Evolutionary conservation across 2,329 filamentous ascomycete species (phyloP), one percentile per base, ranked within the genome.

Genomic region (Teratosphaeria pseudoeucalypti): DNA sequence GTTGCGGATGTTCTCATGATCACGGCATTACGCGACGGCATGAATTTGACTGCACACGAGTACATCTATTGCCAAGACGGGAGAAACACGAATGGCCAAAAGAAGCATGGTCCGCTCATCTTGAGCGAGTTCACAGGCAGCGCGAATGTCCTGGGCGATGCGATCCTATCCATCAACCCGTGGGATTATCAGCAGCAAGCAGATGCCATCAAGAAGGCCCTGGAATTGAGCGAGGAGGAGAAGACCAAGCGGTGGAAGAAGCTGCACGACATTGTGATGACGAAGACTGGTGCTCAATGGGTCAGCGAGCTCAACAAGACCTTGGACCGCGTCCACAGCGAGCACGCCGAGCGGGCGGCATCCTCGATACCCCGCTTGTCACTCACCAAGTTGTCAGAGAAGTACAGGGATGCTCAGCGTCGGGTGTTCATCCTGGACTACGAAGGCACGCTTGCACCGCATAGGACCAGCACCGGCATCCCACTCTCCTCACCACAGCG

Each of bases 1-100:
- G 87, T 95, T 57, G 94, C 92, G 1, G 92, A 97, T 75, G 89
- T 88, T 2, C 79, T 97, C 56, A 94, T 96, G 84, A 94, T 97
- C 69, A 95, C 92, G 2, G 95, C 90, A 71, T 85, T 97, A 67
- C 90, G 94, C 57, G 92, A 97, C 73, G 92, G 92, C 63, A 97
- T 97, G 94, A 97, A 96, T 71, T 76, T 97, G 59, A 96, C 92
- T 0, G 92, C 89, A 6, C 94, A 97, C 71, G 92, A 97, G 72
- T 97, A 91, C 70, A 82, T 96, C 37, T 89, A 90, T 65, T 96
- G 92, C 70, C 92, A 97, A 71, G 92, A 97, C 69, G 92, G 92
- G 49, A 83, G 83, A 65, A 80, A 49, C 6, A 52, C 55, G 10
- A 81, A 83, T 62, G 78, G 81, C 2, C 89, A 90, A 74, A 91